Evolutionary conservation across 176 grass and related monocot genomes (phyloP), one percentile per base, ranked within the genome.

Genomic region (Triticum monococcum): DNA sequence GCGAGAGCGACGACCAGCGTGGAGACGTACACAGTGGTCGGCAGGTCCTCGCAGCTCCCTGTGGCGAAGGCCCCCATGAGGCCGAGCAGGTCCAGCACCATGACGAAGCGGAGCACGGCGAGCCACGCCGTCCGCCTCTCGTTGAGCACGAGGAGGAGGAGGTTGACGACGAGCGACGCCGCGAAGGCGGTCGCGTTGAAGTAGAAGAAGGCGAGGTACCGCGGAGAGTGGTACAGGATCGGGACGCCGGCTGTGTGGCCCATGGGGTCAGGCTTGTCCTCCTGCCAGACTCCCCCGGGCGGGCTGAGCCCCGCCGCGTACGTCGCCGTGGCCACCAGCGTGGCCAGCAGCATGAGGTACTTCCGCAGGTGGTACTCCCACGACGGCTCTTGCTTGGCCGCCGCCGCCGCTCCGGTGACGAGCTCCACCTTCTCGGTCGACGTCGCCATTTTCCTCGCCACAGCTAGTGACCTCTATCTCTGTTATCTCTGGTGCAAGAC

Each of bases 151-250:
- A 89, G 77, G 20, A 89, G 69, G 61, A 92, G 72, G 45, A 92
- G 80, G 73, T 69, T 68, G 1, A 89, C 83, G 4, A 89, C 83
- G 0, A 89, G 83, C 20, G 88, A 89, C 1, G 88, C 82, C 1
- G 83, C 83, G 25, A 89, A 93, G 1, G 88, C 80, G 0, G 88
- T 88, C 0, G 91, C 91, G 9, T 93, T 93, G 81, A 82, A 90
- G 79, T 93, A 93, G 83, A 81, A 93, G 85, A 93, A 93, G 9
- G 56, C 43, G 43, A 84, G 77, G 79, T 93, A 93, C n/a, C 84
- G 91, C 4, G 1, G 1, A 18, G 13, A 65, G 35, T 24, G 2
- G 8, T 37, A 59, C 0, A 90, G 88, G 36, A 85, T 78, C 18
- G 85, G 85, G 33, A 72, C 82, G 18, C 91, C 88, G 0, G 88